Conservation (phyloP, 352 stramenopile species). For the Halophytophthora batemanensis region DNA sequence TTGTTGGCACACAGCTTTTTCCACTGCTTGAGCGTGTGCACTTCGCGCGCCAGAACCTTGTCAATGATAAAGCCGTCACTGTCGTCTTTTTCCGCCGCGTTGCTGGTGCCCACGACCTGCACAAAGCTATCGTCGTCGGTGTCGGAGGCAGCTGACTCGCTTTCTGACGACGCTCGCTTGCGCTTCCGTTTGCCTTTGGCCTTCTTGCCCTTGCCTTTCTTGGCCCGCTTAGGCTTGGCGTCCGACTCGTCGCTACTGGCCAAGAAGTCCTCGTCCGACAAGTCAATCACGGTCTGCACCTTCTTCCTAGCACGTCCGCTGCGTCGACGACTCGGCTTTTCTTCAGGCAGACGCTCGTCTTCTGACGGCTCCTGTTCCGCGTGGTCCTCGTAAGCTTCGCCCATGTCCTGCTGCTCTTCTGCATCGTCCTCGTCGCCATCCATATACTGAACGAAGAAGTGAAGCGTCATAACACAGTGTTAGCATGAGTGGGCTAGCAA, state of each 20-base stretch:
- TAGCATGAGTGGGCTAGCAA: constrained; percentile 1
- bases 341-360: constrained; percentile 20
- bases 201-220: constrained; percentile 15
- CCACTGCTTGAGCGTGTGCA: constrained; percentile 81
- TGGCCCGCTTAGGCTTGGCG: constrained; percentile 31
- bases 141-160: constrained; percentile 13
- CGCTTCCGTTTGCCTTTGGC: constrained; percentile 13
- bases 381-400: constrained; percentile 39
- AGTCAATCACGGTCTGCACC: constrained; percentile 20
- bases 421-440: constrained; percentile 18
- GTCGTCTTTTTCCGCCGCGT: constrained; percentile 43
- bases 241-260: constrained; percentile 35
- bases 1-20: constrained; percentile 67
- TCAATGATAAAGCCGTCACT: constrained; percentile 68
- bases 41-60: constrained; percentile 76
- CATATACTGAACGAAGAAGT: constrained; percentile 13
- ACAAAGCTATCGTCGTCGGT: constrained; percentile 24
- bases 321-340: constrained; percentile 26
- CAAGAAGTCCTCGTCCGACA: constrained; percentile 30
- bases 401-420: constrained; percentile 31
- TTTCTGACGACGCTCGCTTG: constrained; percentile 1
- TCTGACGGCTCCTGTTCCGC: constrained; percentile 20
- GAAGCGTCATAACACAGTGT: constrained; percentile 6
- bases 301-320: constrained; percentile 36
- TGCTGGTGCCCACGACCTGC: constrained; percentile 12